These are phyloP conservation scores for Physcomitrium patens DNA, from an alignment of 225 moss, liverwort and hornwort species.

Conservation along the genomic window DNA sequence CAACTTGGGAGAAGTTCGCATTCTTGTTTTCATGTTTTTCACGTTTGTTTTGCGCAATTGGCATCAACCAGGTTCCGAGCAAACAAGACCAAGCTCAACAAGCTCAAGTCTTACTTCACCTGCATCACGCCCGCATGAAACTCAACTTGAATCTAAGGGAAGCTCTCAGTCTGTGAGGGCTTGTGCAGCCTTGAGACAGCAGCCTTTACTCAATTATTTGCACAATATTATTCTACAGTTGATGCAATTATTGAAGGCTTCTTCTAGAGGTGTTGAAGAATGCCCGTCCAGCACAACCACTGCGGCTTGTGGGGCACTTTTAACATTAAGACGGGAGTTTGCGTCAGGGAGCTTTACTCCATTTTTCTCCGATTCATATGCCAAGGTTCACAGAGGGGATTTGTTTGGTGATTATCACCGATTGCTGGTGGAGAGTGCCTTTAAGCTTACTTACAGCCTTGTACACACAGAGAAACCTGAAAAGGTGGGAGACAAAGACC, in stretches of 20 bases:
- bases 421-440: slow-evolving; percentile 90
- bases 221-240: slow-evolving; percentile 84
- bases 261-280: slow-evolving; percentile 67
- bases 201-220: slow-evolving; percentile 79
- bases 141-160: slow-evolving; percentile 58
- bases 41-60: slow-evolving; percentile 92
- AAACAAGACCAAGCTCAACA: slow-evolving; percentile 56
- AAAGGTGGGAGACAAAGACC: slow-evolving; percentile 85
- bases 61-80: slow-evolving; percentile 98
- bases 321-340: slow-evolving; percentile 90
- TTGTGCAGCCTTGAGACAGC: slow-evolving; percentile 85
- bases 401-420: slow-evolving; percentile 97
- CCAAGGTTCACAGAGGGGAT: slow-evolving; percentile 95
- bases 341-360: slow-evolving; percentile 98
- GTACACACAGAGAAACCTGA: slow-evolving; percentile 97
- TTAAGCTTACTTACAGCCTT: slow-evolving; percentile 91
- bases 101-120: slow-evolving; percentile 48
- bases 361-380: slow-evolving; percentile 96
- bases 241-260: slow-evolving; percentile 83
- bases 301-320: slow-evolving; percentile 91
- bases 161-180: slow-evolving; percentile 81
- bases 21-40: slow-evolving; percentile 99
- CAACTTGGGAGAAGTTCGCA: slow-evolving; percentile 88
- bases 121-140: slow-evolving; percentile 57
- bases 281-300: slow-evolving; percentile 62